These are phyloP conservation scores for Colletotrichum tropicicola DNA, from an alignment of 2,329 filamentous ascomycete genomes.

Conservation along the genomic window DNA sequence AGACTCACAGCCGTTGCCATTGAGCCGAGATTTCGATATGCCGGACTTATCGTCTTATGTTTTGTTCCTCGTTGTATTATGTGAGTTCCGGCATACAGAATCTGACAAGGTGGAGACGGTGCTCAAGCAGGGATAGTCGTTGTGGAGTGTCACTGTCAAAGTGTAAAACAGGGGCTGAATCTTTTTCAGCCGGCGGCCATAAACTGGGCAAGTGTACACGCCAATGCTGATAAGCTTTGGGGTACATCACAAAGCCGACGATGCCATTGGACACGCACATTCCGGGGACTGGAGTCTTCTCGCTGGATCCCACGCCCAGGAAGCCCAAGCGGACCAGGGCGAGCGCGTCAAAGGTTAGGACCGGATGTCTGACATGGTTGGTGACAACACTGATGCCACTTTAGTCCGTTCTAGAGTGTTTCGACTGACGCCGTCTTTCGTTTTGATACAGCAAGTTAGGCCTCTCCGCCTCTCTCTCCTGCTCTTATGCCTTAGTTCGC, in stretches of 20 bases:
- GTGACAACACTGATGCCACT: constrained; percentile 25
- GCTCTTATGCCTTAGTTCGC: background rate
- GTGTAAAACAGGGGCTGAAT: constrained; percentile 2
- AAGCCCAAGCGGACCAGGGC: constrained; percentile 23
- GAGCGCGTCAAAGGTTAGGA: constrained; percentile 27
- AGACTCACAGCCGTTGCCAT: background rate
- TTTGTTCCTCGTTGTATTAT: background rate
- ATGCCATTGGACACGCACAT: constrained; percentile 21
- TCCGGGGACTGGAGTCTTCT: constrained; percentile 24
- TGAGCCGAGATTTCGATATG: background rate
- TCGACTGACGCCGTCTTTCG: constrained; percentile 3
- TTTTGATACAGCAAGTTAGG: constrained; percentile 23
- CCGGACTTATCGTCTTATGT: background rate
- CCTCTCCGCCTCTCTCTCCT: constrained; percentile 5
- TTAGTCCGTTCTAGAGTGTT: background rate
- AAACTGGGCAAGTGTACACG: background rate
- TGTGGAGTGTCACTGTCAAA: background rate
- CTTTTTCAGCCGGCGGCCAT: background rate
- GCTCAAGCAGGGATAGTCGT: too few species aligned
- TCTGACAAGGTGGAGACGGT: background rate
- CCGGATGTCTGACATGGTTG: constrained; percentile 30
- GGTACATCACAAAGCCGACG: background rate
- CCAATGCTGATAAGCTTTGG: background rate
- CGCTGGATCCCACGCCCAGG: background rate
- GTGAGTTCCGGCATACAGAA: background rate